Percentiles rank a stretch among this genome's conserved stretches.
Conservation (phyloP, 1,284 basidiomycete species). For the Melampsora americana region DNA sequence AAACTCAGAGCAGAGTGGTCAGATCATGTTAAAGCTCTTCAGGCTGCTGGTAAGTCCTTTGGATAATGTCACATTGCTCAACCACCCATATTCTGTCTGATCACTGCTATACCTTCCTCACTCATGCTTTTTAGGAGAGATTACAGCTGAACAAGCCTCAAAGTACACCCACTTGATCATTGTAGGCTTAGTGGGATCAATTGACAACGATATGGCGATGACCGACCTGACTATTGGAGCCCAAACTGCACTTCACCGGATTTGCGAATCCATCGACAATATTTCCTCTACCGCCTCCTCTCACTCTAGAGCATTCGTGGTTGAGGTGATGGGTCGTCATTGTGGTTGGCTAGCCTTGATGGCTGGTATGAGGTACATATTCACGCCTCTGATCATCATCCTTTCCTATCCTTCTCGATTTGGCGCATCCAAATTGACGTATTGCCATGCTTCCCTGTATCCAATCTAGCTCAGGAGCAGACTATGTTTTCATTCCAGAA, state of each 20-base stretch:
- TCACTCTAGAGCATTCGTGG: constrained; percentile 94
- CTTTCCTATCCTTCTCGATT: neutral
- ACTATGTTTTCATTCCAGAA: constrained; percentile 97
- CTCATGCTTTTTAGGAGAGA: constrained; percentile 60
- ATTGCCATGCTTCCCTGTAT: constrained; percentile 43
- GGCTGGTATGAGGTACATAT: constrained; percentile 76
- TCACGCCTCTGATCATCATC: neutral
- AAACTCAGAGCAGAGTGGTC: constrained; percentile 93
- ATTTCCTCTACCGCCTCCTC: constrained; percentile 95
- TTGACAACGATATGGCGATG: constrained; percentile 98
- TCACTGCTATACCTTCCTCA: constrained; percentile 3
- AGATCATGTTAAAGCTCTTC: constrained; percentile 68
- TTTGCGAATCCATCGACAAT: constrained; percentile 95
- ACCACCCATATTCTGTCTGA: constrained; percentile 1
- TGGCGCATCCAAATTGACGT: too few relatives aligned
- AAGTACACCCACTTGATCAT: constrained; percentile 82
- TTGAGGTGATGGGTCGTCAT: constrained; percentile 98
- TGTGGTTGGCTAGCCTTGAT: constrained; percentile 96
- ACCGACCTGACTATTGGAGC: constrained; percentile 97
- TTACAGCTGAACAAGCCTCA: constrained; percentile 69
- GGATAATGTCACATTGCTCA: neutral
- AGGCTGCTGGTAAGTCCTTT: constrained; percentile 59
- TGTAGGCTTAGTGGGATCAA: constrained; percentile 93
- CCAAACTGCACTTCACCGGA: constrained; percentile 87
- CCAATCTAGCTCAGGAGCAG: constrained; percentile 72